Evolutionary conservation across 1,139 yeast species (phyloP).

Genomic region (Hansenula sp.): DNA sequence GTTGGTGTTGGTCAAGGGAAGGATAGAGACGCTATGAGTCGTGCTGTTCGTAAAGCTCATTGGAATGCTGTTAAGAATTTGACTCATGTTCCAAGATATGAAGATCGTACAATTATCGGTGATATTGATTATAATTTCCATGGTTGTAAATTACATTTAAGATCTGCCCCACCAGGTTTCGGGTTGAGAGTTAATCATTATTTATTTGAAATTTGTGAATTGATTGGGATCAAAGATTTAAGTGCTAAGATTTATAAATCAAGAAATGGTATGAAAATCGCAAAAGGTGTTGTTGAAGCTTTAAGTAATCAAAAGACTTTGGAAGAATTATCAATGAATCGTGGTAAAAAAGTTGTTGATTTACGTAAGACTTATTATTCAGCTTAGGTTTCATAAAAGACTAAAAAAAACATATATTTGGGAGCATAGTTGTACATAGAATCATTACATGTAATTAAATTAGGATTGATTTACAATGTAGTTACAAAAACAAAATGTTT

Average conservation of each 20-base stretch:
- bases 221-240: conserved; percentile 92
- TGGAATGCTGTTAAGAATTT: conserved; percentile 93
- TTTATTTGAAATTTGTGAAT: conserved; percentile 87
- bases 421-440: not conserved
- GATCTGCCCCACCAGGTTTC: conserved; percentile 91
- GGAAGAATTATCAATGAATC: conserved; percentile 83
- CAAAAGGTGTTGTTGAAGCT: conserved; percentile 88
- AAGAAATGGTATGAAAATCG: conserved; percentile 92
- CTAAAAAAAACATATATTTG: not conserved
- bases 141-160: conserved; percentile 76
- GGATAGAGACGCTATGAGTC: conserved; percentile 72
- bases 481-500: not conserved
- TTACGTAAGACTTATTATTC: conserved; percentile 88
- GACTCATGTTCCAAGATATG: conserved; percentile 79
- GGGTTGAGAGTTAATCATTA: conserved; percentile 92
- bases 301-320: conserved; percentile 71
- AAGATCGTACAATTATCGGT: conserved; percentile 87
- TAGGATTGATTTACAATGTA: not conserved
- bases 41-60: conserved; percentile 81
- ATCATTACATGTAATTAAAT: conserved; percentile 1
- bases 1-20: conserved; percentile 95
- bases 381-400: conserved; percentile 13
- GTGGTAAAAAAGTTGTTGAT: conserved; percentile 95
- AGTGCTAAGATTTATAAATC: conserved; percentile 90
- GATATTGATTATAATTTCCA: conserved; percentile 80